Evolutionary conservation across 1,284 basidiomycete species (phyloP).

Genomic region (Vanrija sp.): DNA sequence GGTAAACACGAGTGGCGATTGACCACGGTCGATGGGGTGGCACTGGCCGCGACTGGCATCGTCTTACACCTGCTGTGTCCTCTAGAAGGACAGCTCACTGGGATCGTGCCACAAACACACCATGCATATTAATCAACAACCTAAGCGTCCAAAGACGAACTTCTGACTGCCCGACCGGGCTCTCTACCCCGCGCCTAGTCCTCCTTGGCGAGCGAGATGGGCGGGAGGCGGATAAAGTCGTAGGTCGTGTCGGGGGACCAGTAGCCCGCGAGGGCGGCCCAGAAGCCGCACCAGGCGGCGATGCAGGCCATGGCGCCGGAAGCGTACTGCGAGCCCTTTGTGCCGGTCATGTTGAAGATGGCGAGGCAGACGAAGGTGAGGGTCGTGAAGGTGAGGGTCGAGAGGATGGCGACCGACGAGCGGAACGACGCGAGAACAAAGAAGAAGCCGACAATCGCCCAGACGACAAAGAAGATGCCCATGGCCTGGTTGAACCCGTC

Average conservation of each 20-base stretch:
- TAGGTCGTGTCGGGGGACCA: slow-evolving; percentile 19
- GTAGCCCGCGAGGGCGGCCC: slow-evolving; percentile 17
- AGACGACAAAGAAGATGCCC: slow-evolving; percentile 13
- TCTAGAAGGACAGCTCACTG: too few relatives aligned
- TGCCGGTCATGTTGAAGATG: slow-evolving; percentile 1
- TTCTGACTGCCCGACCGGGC: too few relatives aligned
- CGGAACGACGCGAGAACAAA: slow-evolving; percentile 17
- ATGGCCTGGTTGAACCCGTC: slow-evolving; percentile 13
- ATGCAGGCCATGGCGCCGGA: slow-evolving; percentile 11
- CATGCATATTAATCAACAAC: too few relatives aligned
- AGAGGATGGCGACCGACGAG: slow-evolving; percentile 17
- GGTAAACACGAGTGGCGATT: too few relatives aligned
- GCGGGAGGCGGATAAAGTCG: neutral
- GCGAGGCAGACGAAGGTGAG: slow-evolving; percentile 9
- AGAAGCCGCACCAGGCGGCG: slow-evolving; percentile 11
- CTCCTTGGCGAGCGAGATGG: slow-evolving; percentile 3
- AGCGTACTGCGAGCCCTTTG: neutral
- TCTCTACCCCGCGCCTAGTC: neutral
- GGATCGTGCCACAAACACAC: too few relatives aligned
- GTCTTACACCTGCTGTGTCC: too few relatives aligned
- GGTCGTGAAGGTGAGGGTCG: slow-evolving; percentile 10
- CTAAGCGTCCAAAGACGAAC: too few relatives aligned
- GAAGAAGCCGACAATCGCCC: slow-evolving; percentile 14
- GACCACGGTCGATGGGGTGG: too few relatives aligned
- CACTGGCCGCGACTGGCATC: too few relatives aligned